phyloP scores from a whole-genome alignment of 495 filamentous ascomycete genomes.

The Xylaria scruposa region DNA sequence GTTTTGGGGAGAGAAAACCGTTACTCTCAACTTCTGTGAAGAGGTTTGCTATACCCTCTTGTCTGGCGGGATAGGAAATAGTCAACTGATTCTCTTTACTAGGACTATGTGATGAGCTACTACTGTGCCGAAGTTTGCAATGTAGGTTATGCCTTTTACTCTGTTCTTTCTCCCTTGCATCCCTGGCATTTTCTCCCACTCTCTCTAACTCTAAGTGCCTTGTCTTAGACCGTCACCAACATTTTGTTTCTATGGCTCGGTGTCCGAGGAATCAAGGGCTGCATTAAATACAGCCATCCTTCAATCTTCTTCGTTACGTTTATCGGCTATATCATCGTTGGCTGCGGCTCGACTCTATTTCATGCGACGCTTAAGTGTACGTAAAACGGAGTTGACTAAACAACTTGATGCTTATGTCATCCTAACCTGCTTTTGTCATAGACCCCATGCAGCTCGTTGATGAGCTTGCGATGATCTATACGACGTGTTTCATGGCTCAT shows the following conservation, averaged over 20 bases:
- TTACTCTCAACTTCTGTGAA: slow-evolving; percentile 93
- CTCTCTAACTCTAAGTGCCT: slow-evolving; percentile 46
- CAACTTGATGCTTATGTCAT: slow-evolving; percentile 23
- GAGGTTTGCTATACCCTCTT: slow-evolving; percentile 62
- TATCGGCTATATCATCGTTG: slow-evolving; percentile 79
- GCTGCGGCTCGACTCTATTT: slow-evolving; percentile 80
- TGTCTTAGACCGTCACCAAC: slow-evolving; percentile 80
- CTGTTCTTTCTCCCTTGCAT: not conserved
- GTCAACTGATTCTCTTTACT: slow-evolving; percentile 7
- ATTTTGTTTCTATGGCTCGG: slow-evolving; percentile 77
- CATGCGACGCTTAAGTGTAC: slow-evolving; percentile 83
- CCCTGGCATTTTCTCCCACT: not conserved
- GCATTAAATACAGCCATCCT: slow-evolving; percentile 72
- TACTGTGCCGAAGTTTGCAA: slow-evolving; percentile 57
- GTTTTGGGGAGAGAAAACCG: slow-evolving; percentile 85
- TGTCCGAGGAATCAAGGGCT: slow-evolving; percentile 73
- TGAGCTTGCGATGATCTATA: slow-evolving; percentile 98
- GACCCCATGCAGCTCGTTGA: slow-evolving; percentile 98
- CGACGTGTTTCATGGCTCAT: slow-evolving; percentile 89
- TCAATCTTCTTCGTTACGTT: slow-evolving; percentile 74
- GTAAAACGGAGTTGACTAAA: slow-evolving; percentile 26
- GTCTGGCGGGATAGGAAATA: not conserved
- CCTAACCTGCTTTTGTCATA: slow-evolving; percentile 43
- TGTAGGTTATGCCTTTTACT: slow-evolving; percentile 27
- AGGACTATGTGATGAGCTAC: slow-evolving; percentile 58